Evolutionary conservation across 495 filamentous ascomycete species (phyloP).

Genomic region (Jackrogersella multiformis): DNA sequence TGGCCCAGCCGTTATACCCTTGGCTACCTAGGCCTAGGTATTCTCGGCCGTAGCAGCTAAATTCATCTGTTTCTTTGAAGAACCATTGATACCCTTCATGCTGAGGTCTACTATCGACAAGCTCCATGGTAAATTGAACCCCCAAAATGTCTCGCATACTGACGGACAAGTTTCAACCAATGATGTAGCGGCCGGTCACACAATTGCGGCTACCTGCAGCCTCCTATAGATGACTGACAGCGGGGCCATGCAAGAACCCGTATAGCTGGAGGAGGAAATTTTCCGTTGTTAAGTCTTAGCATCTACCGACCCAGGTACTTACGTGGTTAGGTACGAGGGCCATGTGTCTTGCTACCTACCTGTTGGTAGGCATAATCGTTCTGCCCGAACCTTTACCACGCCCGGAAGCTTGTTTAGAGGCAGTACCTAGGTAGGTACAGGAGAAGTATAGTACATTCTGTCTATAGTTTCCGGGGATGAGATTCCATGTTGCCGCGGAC

Average conservation of each 20-base stretch:
- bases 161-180: slow-evolving; percentile 38
- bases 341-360: slow-evolving; percentile 33
- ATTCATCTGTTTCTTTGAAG: neutral
- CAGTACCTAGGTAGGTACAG: no score
- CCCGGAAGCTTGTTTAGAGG: slow-evolving; percentile 31
- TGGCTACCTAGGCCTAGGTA: neutral
- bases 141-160: slow-evolving; percentile 40
- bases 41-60: slow-evolving; percentile 12
- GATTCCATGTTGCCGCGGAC: neutral
- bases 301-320: slow-evolving; percentile 18
- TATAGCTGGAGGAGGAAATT: slow-evolving; percentile 38
- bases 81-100: neutral
- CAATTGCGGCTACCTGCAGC: slow-evolving; percentile 39
- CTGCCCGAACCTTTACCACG: slow-evolving; percentile 1
- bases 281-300: slow-evolving; percentile 36
- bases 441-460: no score
- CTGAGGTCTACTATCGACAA: neutral
- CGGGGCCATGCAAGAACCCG: slow-evolving; percentile 44
- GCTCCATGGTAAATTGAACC: slow-evolving; percentile 24
- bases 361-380: slow-evolving; percentile 18
- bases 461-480: neutral
- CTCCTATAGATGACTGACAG: slow-evolving; percentile 45
- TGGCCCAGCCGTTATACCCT: no score
- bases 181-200: slow-evolving; percentile 38
- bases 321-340: neutral